Conservation (phyloP, 176 grass and related monocot species). For the Thalia dealbata region DNA sequence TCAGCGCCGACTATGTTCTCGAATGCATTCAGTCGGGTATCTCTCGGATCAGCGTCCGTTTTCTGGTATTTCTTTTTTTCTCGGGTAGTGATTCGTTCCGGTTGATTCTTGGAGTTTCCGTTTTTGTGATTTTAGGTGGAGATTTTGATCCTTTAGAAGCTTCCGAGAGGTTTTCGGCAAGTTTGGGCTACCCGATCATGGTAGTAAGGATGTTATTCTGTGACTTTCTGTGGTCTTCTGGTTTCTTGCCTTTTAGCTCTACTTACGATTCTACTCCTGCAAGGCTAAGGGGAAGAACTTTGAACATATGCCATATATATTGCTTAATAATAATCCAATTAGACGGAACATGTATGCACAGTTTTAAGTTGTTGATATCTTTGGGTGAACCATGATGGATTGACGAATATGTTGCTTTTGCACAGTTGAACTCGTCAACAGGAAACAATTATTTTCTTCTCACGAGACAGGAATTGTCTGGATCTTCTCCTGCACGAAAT, state of each 20-base stretch:
- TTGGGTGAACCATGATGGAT: neutral
- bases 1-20: slow-evolving; percentile 69
- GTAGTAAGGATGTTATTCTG: slow-evolving; percentile 14
- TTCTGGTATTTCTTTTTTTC: neutral
- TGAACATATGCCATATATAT: neutral
- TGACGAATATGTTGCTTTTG: slow-evolving; percentile 22
- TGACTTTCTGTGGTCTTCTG: neutral
- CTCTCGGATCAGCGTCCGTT: neutral
- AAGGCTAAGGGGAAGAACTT: no score
- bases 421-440: slow-evolving; percentile 44
- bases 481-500: slow-evolving; percentile 50
- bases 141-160: slow-evolving; percentile 63
- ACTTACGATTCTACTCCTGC: neutral
- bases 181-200: slow-evolving; percentile 63
- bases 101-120: slow-evolving; percentile 10
- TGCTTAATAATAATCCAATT: neutral
- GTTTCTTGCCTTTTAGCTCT: neutral
- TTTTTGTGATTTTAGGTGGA: slow-evolving; percentile 27
- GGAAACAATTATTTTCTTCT: slow-evolving; percentile 63
- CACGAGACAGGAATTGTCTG: slow-evolving; percentile 36
- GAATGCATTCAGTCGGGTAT: slow-evolving; percentile 60
- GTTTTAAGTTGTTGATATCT: slow-evolving; percentile 11
- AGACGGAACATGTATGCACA: neutral
- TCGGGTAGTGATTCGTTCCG: neutral
- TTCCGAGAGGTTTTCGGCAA: slow-evolving; percentile 63